Evolutionary conservation across 1,284 basidiomycete species (phyloP), one percentile per base, ranked within the genome.

Genomic region (Lignosus rhinocerotis): DNA sequence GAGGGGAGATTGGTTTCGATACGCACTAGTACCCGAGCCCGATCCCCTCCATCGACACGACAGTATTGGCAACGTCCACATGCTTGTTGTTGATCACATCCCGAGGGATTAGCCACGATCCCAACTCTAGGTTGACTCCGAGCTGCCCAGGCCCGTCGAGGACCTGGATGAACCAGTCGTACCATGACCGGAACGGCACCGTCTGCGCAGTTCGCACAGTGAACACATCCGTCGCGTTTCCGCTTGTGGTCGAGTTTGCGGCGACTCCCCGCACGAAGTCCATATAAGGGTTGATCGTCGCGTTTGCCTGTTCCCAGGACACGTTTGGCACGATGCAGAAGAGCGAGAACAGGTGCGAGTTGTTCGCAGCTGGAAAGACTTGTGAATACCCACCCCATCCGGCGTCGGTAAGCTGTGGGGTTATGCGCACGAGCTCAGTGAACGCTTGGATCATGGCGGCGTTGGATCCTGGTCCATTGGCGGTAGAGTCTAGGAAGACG

Each of bases 71-170:
- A 1, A 74, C 55, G 38, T 70, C 56, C 9, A 62, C 61, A 12
- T 64, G 65, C 17, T 73, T 60, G 2, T 56, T 57, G n/a, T 71
- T 60, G 1, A 75, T 55, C 0, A 72, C 59, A 3, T 73, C 68
- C 8, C 71, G 64, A 1, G 77, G 70, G 12, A 79, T 59, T 4
- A 80, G 68, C 38, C 79, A 69, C 0, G 77, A 78, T 0, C 72
- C 69, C 16, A 77, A 0, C 52, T 77, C 66, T 1, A 62, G 17
- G 50, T 72, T 70, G 8, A 0, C 46, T 34, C 21, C 44, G 12
- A 53, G 25, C 19, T 31, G 9, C 34, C 36, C 42, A 4, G 12
- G 38, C 6, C 16, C 11, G 7, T 34, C 12, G 44, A 68, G 67
- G 1, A 63, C 2, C 0, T 19, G 1, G 3, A 43, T 48, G 57